These are phyloP conservation scores for Sclerotinia sclerotiorum DNA, from an alignment of 2,329 filamentous ascomycete genomes.

Conservation along the genomic window DNA sequence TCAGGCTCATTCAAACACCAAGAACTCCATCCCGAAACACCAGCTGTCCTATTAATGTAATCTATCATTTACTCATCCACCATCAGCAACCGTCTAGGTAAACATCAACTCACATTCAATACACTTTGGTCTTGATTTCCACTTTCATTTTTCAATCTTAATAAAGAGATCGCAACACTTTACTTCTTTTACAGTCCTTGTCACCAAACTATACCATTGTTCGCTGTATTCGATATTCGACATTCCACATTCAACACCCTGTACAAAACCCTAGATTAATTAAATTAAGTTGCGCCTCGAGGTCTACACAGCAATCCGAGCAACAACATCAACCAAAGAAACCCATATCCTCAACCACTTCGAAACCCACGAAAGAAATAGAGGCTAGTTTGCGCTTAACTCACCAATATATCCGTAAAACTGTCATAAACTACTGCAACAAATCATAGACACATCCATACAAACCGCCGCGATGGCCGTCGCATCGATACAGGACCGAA, in stretches of 20 bases:
- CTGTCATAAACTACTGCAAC: slow-evolving; percentile 19
- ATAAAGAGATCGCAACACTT: background rate
- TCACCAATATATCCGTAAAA: slow-evolving; percentile 15
- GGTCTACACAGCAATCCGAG: background rate
- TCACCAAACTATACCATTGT: background rate
- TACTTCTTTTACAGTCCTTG: background rate
- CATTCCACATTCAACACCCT: background rate
- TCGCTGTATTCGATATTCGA: too few species aligned
- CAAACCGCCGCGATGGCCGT: slow-evolving; percentile 52
- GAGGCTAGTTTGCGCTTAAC: background rate
- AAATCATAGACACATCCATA: slow-evolving; percentile 10
- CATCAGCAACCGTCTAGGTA: too few species aligned
- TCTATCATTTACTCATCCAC: background rate
- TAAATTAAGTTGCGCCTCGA: background rate
- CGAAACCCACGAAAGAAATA: background rate
- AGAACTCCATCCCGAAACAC: background rate
- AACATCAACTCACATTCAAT: background rate
- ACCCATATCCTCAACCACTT: background rate
- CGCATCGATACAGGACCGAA: slow-evolving; percentile 91
- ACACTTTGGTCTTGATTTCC: background rate
- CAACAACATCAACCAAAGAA: background rate
- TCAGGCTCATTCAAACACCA: background rate
- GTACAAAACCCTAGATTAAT: background rate
- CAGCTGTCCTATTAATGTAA: slow-evolving; percentile 10
- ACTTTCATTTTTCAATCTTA: background rate